phyloP scores from a whole-genome alignment of 2,329 filamentous ascomycete species.

The Arthroderma sp. region DNA sequence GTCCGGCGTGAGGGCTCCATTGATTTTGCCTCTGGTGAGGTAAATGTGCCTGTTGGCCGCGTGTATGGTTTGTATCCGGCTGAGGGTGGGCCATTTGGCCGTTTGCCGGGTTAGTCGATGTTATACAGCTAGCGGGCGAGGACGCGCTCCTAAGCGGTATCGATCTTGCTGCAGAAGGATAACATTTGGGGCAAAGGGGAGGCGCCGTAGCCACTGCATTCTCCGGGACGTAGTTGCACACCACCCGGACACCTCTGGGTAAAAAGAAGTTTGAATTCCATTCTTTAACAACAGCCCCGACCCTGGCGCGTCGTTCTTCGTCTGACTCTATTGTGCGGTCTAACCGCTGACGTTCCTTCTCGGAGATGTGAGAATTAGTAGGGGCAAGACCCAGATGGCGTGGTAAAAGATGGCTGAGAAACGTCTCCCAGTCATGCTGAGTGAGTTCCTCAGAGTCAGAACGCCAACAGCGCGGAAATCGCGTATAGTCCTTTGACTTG shows the following conservation, averaged over 20 bases:
- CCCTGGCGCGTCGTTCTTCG: slow-evolving; percentile 25
- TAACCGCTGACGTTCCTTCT: slow-evolving; percentile 27
- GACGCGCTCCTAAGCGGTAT: slow-evolving; percentile 13
- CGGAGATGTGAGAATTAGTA: slow-evolving; percentile 22
- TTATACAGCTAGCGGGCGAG: no score
- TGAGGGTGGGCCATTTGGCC: no score
- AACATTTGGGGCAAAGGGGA: slow-evolving; percentile 28
- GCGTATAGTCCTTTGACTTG: slow-evolving; percentile 29
- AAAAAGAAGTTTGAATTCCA: slow-evolving; percentile 33
- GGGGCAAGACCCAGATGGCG: slow-evolving; percentile 25
- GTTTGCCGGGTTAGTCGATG: no score
- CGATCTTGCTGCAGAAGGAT: slow-evolving; percentile 24
- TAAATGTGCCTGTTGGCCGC: no score
- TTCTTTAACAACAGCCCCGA: slow-evolving; percentile 28
- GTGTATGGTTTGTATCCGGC: no score
- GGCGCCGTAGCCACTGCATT: slow-evolving; percentile 21
- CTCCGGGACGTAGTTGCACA: slow-evolving; percentile 24
- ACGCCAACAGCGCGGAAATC: slow-evolving; percentile 29
- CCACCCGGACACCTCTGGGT: slow-evolving; percentile 22
- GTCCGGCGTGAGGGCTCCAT: no score
- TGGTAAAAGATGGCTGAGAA: slow-evolving; percentile 30
- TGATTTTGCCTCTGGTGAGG: no score
- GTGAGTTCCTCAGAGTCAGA: slow-evolving; percentile 21
- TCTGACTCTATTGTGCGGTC: slow-evolving; percentile 29
- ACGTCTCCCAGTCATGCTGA: slow-evolving; percentile 33